Evolutionary conservation across 108 stramenopile genomes (phyloP).

Genomic region (Skeletonema potamos): DNA sequence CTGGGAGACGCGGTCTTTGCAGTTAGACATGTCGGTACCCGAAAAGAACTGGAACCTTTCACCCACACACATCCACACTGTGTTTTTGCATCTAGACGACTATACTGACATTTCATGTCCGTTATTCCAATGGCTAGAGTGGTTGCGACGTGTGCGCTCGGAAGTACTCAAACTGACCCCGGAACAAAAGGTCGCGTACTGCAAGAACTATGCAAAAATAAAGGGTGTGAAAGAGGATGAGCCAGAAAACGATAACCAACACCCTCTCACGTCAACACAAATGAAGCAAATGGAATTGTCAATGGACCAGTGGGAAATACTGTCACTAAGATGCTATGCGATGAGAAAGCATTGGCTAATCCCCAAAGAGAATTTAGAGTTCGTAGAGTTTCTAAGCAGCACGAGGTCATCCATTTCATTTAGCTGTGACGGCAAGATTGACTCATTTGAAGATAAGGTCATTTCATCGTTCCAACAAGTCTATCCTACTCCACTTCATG

Average conservation of each 20-base stretch:
- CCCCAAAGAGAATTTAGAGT: constrained; percentile 12
- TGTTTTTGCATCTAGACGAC: constrained; percentile 41
- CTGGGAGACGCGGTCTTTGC: constrained; percentile 14
- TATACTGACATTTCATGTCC: constrained; percentile 31
- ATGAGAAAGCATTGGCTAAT: constrained; percentile 21
- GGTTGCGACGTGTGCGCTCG: constrained; percentile 6
- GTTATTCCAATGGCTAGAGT: constrained; percentile 29
- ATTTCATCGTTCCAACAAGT: constrained; percentile 9
- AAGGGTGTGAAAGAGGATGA: constrained; percentile 14
- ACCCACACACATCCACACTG: constrained; percentile 29
- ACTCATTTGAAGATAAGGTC: background rate
- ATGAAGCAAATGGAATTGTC: constrained; percentile 14
- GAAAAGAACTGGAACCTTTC: constrained; percentile 12
- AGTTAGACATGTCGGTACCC: constrained; percentile 10
- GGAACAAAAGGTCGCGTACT: constrained; percentile 12
- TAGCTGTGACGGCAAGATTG: background rate
- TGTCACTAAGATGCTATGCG: constrained; percentile 15
- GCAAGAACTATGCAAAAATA: constrained; percentile 14
- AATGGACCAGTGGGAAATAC: constrained; percentile 16
- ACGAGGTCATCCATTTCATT: constrained; percentile 18
- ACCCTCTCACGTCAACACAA: background rate
- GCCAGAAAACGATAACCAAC: background rate
- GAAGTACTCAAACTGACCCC: background rate
- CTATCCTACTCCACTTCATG: constrained; percentile 23
- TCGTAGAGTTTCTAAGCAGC: constrained; percentile 7